Evolutionary conservation across 257 asterid genomes (phyloP).

Genomic region (Anisodus tanguticus): DNA sequence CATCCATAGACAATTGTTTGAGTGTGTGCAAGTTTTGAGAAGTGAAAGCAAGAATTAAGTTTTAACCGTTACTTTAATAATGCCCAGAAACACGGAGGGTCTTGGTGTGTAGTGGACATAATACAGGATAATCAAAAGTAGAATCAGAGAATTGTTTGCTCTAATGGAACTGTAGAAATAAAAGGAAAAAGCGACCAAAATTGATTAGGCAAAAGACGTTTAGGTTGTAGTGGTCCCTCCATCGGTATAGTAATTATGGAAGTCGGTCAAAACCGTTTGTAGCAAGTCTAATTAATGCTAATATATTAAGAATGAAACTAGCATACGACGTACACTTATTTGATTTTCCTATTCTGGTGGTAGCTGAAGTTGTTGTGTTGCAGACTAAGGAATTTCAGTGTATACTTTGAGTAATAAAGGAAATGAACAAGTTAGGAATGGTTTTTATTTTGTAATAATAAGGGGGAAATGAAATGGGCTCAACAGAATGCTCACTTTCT

Average conservation of each 20-base stretch:
- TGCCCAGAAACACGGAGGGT: background rate
- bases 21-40: background rate
- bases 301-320: background rate
- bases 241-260: background rate
- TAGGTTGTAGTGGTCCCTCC: slow-evolving; percentile 20
- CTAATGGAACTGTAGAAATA: background rate
- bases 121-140: background rate
- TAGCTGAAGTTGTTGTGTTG: background rate
- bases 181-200: background rate
- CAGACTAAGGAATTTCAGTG: background rate
- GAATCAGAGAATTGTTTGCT: background rate
- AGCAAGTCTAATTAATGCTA: background rate
- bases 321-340: background rate
- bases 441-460: background rate
- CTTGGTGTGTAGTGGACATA: background rate
- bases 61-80: background rate
- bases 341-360: background rate
- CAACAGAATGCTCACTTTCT: slow-evolving; percentile 26
- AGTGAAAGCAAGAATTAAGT: background rate
- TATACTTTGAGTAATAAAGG: background rate
- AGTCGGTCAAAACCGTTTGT: background rate
- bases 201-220: slow-evolving; percentile 16
- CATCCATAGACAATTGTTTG: background rate
- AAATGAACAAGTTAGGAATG: slow-evolving; percentile 16
- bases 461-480: background rate